Percentiles rank a stretch among this genome's conserved stretches.
Conservation (phyloP, 2,329 filamentous ascomycete genomes). For the Fusarium illudens region DNA sequence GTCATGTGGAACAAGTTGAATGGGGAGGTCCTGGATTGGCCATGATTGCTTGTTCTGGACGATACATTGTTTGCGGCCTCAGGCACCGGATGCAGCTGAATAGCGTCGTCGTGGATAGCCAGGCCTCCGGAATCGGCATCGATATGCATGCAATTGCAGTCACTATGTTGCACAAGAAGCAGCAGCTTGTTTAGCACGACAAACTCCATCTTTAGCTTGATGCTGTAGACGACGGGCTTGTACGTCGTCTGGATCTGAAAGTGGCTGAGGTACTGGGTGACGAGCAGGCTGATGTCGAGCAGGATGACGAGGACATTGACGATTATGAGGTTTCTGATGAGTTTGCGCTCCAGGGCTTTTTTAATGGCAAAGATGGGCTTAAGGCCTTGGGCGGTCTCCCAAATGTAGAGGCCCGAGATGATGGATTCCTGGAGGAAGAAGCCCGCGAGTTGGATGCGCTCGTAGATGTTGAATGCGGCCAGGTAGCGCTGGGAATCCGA, state of each 20-base stretch:
- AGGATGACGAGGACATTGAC: conserved; percentile 33
- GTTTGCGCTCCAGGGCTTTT: conserved; percentile 19
- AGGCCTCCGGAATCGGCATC: conserved; percentile 6
- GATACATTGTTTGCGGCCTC: not conserved
- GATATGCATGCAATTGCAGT: conserved; percentile 32
- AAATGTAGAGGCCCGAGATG: conserved; percentile 30
- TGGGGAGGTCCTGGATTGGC: not conserved
- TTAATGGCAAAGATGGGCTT: conserved; percentile 28
- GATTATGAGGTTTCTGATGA: conserved; percentile 26
- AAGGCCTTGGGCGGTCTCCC: conserved; percentile 26
- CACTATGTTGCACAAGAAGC: conserved; percentile 19
- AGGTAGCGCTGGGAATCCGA: conserved; percentile 9
- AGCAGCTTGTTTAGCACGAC: conserved; percentile 31
- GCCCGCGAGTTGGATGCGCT: conserved; percentile 27
- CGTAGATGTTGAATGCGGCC: conserved; percentile 28
- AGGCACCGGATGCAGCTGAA: not conserved
- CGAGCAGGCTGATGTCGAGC: conserved; percentile 25
- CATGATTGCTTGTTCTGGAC: not conserved
- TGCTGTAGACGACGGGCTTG: conserved; percentile 35
- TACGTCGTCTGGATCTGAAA: conserved; percentile 34
- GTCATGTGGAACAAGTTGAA: not conserved
- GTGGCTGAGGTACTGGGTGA: conserved; percentile 29
- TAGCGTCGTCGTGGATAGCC: not conserved
- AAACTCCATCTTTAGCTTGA: conserved; percentile 35
- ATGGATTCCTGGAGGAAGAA: conserved; percentile 32